phyloP scores from a whole-genome alignment of 169 alveolate species.

The Plasmodium yoelii region DNA sequence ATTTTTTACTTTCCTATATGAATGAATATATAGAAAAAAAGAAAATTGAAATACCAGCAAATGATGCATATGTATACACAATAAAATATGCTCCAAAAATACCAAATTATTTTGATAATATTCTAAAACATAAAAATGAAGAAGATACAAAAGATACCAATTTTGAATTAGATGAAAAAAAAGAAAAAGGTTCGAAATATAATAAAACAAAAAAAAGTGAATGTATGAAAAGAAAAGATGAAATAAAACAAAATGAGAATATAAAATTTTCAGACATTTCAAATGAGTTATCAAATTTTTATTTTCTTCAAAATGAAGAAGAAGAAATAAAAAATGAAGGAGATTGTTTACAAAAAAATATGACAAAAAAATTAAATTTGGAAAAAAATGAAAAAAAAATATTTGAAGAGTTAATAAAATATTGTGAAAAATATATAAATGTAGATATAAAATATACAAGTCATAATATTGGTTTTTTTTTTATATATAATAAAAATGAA shows the following conservation, averaged over 20 bases:
- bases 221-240: neutral
- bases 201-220: neutral
- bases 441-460: conserved; percentile 20
- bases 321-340: neutral
- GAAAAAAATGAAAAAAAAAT: conserved; percentile 18
- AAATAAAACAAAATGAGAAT: neutral
- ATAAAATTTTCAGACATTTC: neutral
- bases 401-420: conserved; percentile 58
- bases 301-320: conserved; percentile 2
- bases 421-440: conserved; percentile 57
- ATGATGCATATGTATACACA: conserved; percentile 33
- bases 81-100: conserved; percentile 40
- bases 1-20: conserved; percentile 51
- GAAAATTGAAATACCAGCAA: conserved; percentile 31
- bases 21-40: conserved; percentile 65
- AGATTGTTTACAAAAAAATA: neutral
- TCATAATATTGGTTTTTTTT: conserved; percentile 69
- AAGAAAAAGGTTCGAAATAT: neutral
- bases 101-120: conserved; percentile 45
- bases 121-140: neutral
- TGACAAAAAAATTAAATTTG: conserved; percentile 5
- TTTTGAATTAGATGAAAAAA: neutral
- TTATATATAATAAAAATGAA: conserved; percentile 51
- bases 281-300: neutral
- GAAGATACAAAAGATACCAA: neutral